Percentiles rank a stretch among this genome's conserved stretches.
phyloP scores from a whole-genome alignment of 2,329 filamentous ascomycete species.

The Trichoderma guizhouense region DNA sequence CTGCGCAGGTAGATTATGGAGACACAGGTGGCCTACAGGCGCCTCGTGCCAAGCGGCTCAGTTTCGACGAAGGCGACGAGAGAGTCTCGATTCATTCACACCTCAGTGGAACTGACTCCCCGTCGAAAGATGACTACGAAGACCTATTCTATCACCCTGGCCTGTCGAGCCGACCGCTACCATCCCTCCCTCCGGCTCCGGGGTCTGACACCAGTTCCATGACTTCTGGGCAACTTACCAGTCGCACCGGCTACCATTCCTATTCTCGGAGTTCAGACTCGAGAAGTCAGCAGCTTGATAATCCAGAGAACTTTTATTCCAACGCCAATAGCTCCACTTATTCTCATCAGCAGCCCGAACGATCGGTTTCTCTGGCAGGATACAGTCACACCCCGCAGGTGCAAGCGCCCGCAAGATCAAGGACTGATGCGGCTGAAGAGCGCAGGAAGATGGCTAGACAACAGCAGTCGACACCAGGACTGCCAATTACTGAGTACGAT shows the following conservation, averaged over 20 bases:
- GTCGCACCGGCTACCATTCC: slow-evolving; percentile 46
- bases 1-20: slow-evolving; percentile 75
- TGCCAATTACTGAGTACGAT: slow-evolving; percentile 54
- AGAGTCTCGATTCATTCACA: slow-evolving; percentile 55
- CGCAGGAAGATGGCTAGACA: slow-evolving; percentile 54
- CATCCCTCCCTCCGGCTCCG: slow-evolving; percentile 56
- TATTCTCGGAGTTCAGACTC: slow-evolving; percentile 50
- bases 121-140: slow-evolving; percentile 69
- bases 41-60: slow-evolving; percentile 69
- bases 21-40: slow-evolving; percentile 86
- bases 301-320: slow-evolving; percentile 51
- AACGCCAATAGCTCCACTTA: slow-evolving; percentile 28
- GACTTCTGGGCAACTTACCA: slow-evolving; percentile 43
- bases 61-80: slow-evolving; percentile 93
- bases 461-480: slow-evolving; percentile 42
- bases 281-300: slow-evolving; percentile 34
- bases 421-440: slow-evolving; percentile 84
- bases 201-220: slow-evolving; percentile 59
- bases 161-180: slow-evolving; percentile 63
- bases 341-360: slow-evolving; percentile 51
- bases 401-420: slow-evolving; percentile 80
- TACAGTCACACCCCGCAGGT: slow-evolving; percentile 78
- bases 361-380: slow-evolving; percentile 79
- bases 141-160: slow-evolving; percentile 95
- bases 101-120: slow-evolving; percentile 62